These are phyloP conservation scores for Waitea zeae DNA, from an alignment of 1,284 basidiomycete species.

Conservation along the genomic window DNA sequence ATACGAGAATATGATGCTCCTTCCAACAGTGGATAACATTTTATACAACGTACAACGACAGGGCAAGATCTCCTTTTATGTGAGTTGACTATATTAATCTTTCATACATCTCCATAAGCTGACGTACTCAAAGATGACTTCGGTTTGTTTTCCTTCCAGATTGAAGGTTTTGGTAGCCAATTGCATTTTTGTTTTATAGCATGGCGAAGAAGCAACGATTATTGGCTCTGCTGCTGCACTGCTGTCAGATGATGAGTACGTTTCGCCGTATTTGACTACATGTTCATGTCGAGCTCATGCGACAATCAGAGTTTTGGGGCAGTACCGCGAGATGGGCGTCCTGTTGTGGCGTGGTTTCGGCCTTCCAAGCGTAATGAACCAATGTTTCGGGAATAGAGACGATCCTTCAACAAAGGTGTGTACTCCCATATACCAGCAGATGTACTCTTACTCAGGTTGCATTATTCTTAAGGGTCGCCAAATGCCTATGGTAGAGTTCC, in stretches of 20 bases:
- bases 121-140: conserved; percentile 43
- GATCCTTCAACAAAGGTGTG: conserved; percentile 77
- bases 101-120: conserved; percentile 1
- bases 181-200: conserved; percentile 23
- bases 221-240: conserved; percentile 83
- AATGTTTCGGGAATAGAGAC: conserved; percentile 76
- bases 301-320: too few species aligned
- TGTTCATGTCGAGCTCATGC: not conserved
- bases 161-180: too few species aligned
- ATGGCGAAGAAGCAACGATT: conserved; percentile 87
- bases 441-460: too few species aligned
- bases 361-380: conserved; percentile 62
- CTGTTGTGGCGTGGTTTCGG: conserved; percentile 77
- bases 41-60: conserved; percentile 88
- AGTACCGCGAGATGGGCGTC: conserved; percentile 84
- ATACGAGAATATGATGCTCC: conserved; percentile 70
- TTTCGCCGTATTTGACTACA: conserved; percentile 7
- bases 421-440: too few species aligned
- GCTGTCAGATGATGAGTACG: conserved; percentile 73
- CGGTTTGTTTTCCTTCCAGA: conserved; percentile 25
- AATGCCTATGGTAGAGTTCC: conserved; percentile 76
- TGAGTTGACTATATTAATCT: conserved; percentile 18
- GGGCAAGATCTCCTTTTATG: conserved; percentile 90
- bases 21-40: conserved; percentile 77
- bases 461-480: too few species aligned